These are phyloP conservation scores for Fusarium setosum DNA, from an alignment of 2,329 filamentous ascomycete species.

Conservation along the genomic window DNA sequence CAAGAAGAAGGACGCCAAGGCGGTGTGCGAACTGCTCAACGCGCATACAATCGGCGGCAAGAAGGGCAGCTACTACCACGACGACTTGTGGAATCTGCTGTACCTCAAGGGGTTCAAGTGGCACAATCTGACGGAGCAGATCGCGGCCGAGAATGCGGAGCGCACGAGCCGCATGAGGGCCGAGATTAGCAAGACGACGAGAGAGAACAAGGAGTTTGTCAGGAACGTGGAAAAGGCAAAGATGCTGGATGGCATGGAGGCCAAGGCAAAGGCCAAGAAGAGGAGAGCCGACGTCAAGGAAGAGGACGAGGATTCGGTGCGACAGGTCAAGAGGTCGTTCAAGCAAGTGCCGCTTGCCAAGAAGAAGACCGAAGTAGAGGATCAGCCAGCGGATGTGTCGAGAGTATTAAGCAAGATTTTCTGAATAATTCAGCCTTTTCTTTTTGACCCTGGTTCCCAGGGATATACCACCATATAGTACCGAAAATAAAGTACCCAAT, in stretches of 20 bases:
- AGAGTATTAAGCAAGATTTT: constrained; percentile 75
- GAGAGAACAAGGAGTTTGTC: constrained; percentile 85
- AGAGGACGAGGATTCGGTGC: constrained; percentile 29
- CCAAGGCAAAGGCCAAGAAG: constrained; percentile 61
- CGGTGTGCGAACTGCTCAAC: constrained; percentile 81
- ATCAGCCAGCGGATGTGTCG: constrained; percentile 67
- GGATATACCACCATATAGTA: too few relatives aligned
- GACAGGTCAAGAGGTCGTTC: constrained; percentile 61
- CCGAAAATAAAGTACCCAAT: too few relatives aligned
- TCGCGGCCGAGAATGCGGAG: constrained; percentile 84
- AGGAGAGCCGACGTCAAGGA: constrained; percentile 45
- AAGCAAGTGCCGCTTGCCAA: constrained; percentile 72
- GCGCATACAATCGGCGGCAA: constrained; percentile 84
- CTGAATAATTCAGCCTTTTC: constrained; percentile 45
- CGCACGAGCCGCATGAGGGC: constrained; percentile 79
- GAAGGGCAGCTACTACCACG: constrained; percentile 84
- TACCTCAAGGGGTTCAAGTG: constrained; percentile 90
- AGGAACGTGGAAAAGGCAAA: constrained; percentile 83
- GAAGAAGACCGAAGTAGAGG: constrained; percentile 56
- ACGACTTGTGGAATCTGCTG: constrained; percentile 87
- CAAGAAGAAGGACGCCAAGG: constrained; percentile 80
- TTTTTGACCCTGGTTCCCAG: neutral
- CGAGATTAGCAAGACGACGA: constrained; percentile 79
- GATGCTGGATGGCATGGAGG: constrained; percentile 80
- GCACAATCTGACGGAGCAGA: constrained; percentile 80